Percentiles rank a stretch among this genome's conserved stretches.
phyloP scores from a whole-genome alignment of 352 stramenopile genomes.

The Thraustotheca clavata region DNA sequence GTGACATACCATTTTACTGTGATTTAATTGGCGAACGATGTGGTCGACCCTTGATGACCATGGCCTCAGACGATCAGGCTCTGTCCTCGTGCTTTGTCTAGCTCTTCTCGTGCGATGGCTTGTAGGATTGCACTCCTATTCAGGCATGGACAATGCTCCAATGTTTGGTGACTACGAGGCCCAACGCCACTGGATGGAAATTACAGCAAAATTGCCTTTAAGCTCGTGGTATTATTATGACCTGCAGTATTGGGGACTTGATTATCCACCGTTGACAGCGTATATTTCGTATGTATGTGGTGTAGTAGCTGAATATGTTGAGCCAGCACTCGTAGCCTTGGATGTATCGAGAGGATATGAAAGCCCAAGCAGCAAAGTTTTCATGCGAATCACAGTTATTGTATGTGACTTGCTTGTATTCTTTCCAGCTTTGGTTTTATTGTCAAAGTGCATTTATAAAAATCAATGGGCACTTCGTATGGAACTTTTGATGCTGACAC shows the following conservation, averaged over 20 bases:
- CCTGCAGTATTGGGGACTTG: constrained; percentile 95
- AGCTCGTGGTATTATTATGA: constrained; percentile 96
- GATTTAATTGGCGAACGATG: constrained; percentile 4
- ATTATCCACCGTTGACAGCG: constrained; percentile 95
- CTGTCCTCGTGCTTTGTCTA: constrained; percentile 43
- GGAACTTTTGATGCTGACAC: constrained; percentile 50
- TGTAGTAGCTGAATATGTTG: constrained; percentile 52
- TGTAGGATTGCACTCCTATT: constrained; percentile 76
- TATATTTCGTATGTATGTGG: constrained; percentile 87
- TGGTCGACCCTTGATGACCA: constrained; percentile 36
- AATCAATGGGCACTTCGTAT: constrained; percentile 51
- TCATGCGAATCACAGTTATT: constrained; percentile 92
- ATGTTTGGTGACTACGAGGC: constrained; percentile 97
- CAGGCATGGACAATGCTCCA: constrained; percentile 53
- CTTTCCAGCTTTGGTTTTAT: constrained; percentile 46
- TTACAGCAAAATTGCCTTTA: constrained; percentile 90
- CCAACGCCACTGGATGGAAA: constrained; percentile 99
- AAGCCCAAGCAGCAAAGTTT: constrained; percentile 70
- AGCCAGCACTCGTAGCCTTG: constrained; percentile 83
- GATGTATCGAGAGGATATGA: constrained; percentile 76
- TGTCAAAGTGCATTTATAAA: constrained; percentile 40
- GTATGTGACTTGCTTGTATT: constrained; percentile 90
- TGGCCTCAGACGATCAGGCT: constrained; percentile 34
- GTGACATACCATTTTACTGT: no score
- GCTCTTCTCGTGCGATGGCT: constrained; percentile 63